Percentiles rank a stretch among this genome's conserved stretches.
Conservation (phyloP, 148 eudicot species). For the Vaccinium myrtillus region DNA sequence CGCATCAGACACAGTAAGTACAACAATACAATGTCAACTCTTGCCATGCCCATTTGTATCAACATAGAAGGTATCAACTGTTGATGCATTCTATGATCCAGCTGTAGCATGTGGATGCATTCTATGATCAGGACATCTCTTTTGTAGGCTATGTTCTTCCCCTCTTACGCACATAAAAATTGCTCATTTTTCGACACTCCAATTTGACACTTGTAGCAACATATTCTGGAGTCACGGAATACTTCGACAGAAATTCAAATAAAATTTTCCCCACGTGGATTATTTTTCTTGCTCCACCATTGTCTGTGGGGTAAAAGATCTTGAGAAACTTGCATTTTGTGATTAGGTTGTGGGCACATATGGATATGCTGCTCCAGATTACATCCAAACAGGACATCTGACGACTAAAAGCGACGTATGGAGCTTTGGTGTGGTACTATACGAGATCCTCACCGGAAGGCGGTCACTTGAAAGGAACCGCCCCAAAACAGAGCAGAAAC, state of each 20-base stretch:
- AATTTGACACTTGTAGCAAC: background rate
- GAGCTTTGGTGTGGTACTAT: constrained; percentile 86
- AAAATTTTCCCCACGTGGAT: background rate
- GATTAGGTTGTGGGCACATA: constrained; percentile 83
- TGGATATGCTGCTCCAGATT: constrained; percentile 94
- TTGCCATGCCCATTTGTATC: background rate
- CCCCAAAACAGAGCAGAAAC: constrained; percentile 61
- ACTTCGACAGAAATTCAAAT: background rate
- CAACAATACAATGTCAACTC: background rate
- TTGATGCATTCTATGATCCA: background rate
- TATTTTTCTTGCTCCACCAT: background rate
- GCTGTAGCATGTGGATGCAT: background rate
- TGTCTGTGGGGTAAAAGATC: background rate
- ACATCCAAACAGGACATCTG: constrained; percentile 80
- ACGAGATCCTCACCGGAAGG: constrained; percentile 78
- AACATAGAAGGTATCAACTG: no score
- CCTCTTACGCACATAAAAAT: background rate
- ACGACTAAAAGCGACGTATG: constrained; percentile 80
- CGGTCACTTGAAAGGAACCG: constrained; percentile 60
- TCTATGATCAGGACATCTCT: background rate
- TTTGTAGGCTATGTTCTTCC: background rate
- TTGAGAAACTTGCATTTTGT: constrained; percentile 8
- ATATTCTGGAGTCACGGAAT: background rate
- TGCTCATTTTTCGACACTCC: background rate
- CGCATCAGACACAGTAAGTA: background rate